Base-by-base conservation (phyloP, 2,329 filamentous ascomycete species). In the Drechslerella dactyloides region DNA sequence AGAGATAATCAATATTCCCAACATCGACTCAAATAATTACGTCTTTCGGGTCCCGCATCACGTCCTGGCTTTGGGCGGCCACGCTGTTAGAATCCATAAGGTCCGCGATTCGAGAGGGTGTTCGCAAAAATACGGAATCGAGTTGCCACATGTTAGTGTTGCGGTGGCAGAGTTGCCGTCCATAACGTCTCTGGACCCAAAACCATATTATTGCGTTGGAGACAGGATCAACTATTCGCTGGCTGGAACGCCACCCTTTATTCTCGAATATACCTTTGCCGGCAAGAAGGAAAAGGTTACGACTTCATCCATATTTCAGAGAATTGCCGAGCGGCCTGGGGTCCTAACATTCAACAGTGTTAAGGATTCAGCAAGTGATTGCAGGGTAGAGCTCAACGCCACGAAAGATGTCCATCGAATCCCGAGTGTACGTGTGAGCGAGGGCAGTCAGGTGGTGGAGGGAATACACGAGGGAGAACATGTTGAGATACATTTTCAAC, bases 391-490 rank as follows among this genome's bases (percentile, higher is more conserved):
- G 6, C 89, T 92, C 63, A 85, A 90, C 73, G 85, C 97, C 55
- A 85, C 85, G 58, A 96, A 96, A 80, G 84, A 85, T 5, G 96
- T 99, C 76, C 94, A 97, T 78, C 89, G 91, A 57, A 89, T 97
- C 81, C 94, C 94, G 1, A 93, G 90, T 69, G 96, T 97, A 52
- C 89, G 89, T 75, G 91, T 99, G 75, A 93, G 90, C 77, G 90
- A 91, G 77, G 96, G 96, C 30, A 86, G 86, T 73, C 88, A 90
- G 69, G 86, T 88, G 5, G 87, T 90, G 75, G 88, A 96, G 37
- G 94, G 97, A 78, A 99, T 99, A 74, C 96, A 97, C 79, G 93
- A 99, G 82, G 94, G 94, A 75, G 92, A 92, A 73, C 90, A 96
- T 78, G 92, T 94, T 0, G 91, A 97, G 78, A 92, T 99, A 58